Conservation (phyloP, 2,329 filamentous ascomycete species). For the Ascomycota sp. region DNA sequence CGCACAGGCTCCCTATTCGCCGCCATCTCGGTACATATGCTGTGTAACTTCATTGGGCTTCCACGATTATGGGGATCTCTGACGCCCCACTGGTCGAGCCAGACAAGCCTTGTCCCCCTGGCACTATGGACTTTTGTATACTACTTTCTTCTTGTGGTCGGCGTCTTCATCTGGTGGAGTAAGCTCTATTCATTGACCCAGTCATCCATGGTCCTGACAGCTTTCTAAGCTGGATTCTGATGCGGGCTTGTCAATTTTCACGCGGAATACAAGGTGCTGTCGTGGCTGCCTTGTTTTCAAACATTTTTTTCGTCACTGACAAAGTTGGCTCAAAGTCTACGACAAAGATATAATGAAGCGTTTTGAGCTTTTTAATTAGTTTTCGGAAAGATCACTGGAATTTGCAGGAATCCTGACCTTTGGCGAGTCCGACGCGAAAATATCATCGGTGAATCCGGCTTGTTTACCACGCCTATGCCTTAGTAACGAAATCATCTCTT, state of each 20-base stretch:
- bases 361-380: too few relatives aligned
- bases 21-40: constrained; percentile 57
- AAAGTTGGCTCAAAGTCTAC: too few relatives aligned
- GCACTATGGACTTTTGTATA: constrained; percentile 68
- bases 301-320: too few relatives aligned
- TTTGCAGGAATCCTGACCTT: constrained; percentile 7
- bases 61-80: constrained; percentile 82
- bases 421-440: too few relatives aligned
- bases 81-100: too few relatives aligned
- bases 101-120: too few relatives aligned
- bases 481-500: constrained; percentile 15
- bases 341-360: too few relatives aligned
- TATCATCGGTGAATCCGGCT: too few relatives aligned
- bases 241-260: too few relatives aligned
- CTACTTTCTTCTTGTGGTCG: constrained; percentile 54
- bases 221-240: too few relatives aligned
- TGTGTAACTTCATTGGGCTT: constrained; percentile 85
- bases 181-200: constrained; percentile 54
- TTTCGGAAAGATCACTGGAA: too few relatives aligned
- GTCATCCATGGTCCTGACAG: constrained; percentile 11
- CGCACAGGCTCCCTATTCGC: constrained; percentile 66
- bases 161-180: constrained; percentile 50
- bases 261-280: not conserved
- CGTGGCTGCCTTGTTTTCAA: not conserved
- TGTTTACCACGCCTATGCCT: constrained; percentile 18